These are phyloP conservation scores for Austropuccinia psidii DNA, from an alignment of 1,284 basidiomycete species.

Conservation along the genomic window DNA sequence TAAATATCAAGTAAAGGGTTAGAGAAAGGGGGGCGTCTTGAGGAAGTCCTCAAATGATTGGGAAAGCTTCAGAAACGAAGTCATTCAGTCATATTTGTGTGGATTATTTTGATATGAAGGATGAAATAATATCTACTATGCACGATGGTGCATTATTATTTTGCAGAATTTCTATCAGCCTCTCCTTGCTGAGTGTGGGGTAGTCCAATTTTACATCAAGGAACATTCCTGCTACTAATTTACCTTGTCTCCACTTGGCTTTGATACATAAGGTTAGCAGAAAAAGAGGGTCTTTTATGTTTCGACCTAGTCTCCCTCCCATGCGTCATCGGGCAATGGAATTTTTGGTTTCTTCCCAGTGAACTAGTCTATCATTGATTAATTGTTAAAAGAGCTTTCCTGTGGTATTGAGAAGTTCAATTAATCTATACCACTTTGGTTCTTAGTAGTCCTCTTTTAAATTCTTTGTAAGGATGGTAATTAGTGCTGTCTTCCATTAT, in stretches of 20 bases:
- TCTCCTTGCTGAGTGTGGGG: background rate
- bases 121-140: background rate
- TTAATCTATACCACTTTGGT: background rate
- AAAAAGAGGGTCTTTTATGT: background rate
- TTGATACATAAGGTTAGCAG: background rate
- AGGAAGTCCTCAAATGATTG: background rate
- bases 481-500: background rate
- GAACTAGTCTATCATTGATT: background rate
- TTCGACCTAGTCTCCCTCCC: background rate
- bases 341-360: background rate
- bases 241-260: background rate
- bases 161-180: background rate
- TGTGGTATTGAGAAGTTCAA: background rate
- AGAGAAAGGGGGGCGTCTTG: constrained; percentile 1
- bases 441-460: constrained; percentile 1
- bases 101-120: background rate
- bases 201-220: constrained; percentile 11
- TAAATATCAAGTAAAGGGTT: constrained; percentile 9
- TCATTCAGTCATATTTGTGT: background rate
- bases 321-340: background rate
- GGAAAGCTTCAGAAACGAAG: background rate
- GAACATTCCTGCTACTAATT: background rate
- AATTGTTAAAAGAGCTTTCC: constrained; percentile 16
- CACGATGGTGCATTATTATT: background rate
- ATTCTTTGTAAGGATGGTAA: background rate